Evolutionary conservation across 805 yeast species (phyloP).

Genomic region (Tetrapisispora iriomotensis): DNA sequence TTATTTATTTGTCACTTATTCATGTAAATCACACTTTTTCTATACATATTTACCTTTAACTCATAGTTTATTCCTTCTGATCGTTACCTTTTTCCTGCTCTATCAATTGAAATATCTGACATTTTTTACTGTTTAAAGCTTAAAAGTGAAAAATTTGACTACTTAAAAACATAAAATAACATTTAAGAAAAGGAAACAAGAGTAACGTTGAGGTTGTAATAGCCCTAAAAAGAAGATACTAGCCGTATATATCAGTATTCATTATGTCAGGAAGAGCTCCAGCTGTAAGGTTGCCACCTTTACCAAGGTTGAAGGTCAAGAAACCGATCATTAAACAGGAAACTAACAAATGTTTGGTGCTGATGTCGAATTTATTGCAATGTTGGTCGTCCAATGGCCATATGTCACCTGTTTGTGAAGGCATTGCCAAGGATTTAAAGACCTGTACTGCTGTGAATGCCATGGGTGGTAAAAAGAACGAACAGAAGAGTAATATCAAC

Average conservation of each 20-base stretch:
- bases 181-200: too few relatives aligned
- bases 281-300: conserved; percentile 50
- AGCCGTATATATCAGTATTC: too few relatives aligned
- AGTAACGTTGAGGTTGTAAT: too few relatives aligned
- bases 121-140: too few relatives aligned
- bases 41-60: too few relatives aligned
- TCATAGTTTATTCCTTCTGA: too few relatives aligned
- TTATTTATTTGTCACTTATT: too few relatives aligned
- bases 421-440: conserved; percentile 60
- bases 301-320: conserved; percentile 63
- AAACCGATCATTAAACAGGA: conserved; percentile 48
- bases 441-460: conserved; percentile 49
- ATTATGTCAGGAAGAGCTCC: conserved; percentile 31
- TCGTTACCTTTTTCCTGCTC: too few relatives aligned
- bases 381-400: conserved; percentile 97
- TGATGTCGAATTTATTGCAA: conserved; percentile 76
- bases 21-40: too few relatives aligned
- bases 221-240: not conserved
- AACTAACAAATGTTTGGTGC: conserved; percentile 64
- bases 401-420: conserved; percentile 57
- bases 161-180: too few relatives aligned
- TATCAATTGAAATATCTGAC: too few relatives aligned
- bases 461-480: conserved; percentile 15
- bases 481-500: conserved; percentile 36
- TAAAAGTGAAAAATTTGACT: too few relatives aligned